Evolutionary conservation across 495 filamentous ascomycete genomes (phyloP).

Genomic region (Cenococcum geophilum): DNA sequence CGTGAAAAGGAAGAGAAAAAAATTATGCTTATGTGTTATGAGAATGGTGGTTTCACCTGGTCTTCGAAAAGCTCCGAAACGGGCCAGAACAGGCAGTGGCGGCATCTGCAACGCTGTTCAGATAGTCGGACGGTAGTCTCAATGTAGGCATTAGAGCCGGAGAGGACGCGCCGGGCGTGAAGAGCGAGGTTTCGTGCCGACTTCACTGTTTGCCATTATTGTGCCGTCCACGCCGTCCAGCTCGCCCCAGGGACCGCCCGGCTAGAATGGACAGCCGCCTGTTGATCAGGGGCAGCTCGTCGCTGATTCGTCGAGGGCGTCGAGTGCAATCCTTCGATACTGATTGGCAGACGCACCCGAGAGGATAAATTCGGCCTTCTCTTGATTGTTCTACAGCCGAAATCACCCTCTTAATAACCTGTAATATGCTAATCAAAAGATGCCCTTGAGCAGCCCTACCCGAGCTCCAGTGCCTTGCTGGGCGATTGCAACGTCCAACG

Average conservation of each 20-base stretch:
- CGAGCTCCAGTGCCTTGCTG: background rate
- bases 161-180: background rate
- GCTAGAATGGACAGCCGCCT: background rate
- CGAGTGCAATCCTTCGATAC: background rate
- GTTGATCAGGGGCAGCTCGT: background rate
- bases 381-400: too few relatives aligned
- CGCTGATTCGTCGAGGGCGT: background rate
- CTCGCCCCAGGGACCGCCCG: background rate
- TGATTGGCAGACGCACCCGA: background rate
- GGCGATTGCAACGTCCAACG: constrained; percentile 25
- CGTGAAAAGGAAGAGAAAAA: background rate
- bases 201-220: background rate
- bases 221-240: too few relatives aligned
- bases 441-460: background rate
- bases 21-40: background rate
- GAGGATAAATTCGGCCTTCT: background rate
- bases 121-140: background rate
- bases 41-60: background rate
- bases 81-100: background rate
- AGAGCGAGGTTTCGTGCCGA: background rate
- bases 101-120: background rate
- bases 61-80: background rate
- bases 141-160: background rate
- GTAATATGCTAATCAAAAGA: background rate
- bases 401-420: too few relatives aligned